Percentiles rank a stretch among this genome's conserved stretches.
These are phyloP conservation scores for Gyromitra esculenta DNA, from an alignment of 2,329 filamentous ascomycete species.

Conservation along the genomic window DNA sequence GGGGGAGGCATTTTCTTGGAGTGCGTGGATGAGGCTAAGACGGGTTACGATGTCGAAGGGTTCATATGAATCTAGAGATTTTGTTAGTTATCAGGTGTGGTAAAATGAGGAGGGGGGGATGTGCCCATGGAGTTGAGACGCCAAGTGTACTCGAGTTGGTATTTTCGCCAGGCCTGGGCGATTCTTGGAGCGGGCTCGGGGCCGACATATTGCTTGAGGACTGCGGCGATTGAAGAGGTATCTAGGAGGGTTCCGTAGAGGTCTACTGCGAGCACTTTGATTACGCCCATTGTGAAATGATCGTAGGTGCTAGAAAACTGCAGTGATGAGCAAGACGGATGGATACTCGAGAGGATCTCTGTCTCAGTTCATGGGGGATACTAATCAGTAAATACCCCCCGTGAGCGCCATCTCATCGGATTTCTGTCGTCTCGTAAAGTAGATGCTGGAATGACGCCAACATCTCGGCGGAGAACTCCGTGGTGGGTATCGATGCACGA, in stretches of 20 bases:
- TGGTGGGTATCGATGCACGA: not conserved
- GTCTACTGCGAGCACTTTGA: conserved; percentile 73
- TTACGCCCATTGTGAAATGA: conserved; percentile 39
- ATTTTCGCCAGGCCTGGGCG: conserved; percentile 71
- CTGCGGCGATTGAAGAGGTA: conserved; percentile 72
- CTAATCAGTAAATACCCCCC: not conserved
- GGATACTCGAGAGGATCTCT: not conserved
- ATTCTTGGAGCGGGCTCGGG: conserved; percentile 67
- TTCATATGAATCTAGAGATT: conserved; percentile 67
- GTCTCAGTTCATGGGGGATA: not conserved
- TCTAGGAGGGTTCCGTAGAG: conserved; percentile 79
- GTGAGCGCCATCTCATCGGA: not conserved
- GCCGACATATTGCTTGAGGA: conserved; percentile 65
- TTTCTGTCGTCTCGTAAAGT: not conserved
- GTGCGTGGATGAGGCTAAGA: conserved; percentile 71
- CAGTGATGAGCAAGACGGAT: not conserved
- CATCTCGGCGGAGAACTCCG: conserved; percentile 21
- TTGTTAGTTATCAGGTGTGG: conserved; percentile 4
- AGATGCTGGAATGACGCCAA: not conserved
- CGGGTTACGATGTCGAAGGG: conserved; percentile 72
- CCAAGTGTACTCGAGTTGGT: conserved; percentile 82
- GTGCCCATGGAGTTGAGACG: conserved; percentile 78
- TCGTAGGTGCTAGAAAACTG: not conserved
- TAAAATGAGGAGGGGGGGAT: conserved; percentile 53
- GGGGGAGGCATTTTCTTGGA: conserved; percentile 67